Evolutionary conservation across 2,329 filamentous ascomycete species (phyloP), one percentile per base, ranked within the genome.

Genomic region (Penicillium nordicum): DNA sequence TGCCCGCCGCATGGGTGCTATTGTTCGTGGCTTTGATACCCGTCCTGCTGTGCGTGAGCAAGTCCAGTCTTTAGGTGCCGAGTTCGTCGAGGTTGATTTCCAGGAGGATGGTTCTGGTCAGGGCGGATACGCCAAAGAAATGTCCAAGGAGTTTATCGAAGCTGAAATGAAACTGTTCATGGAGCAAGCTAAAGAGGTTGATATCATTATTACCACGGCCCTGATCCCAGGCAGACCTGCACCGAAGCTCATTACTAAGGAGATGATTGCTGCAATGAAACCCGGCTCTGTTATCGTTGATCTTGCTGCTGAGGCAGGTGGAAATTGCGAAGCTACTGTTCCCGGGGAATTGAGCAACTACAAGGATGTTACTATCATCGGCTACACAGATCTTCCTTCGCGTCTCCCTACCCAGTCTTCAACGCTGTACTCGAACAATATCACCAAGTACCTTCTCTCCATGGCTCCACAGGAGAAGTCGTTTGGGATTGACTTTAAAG

Each of bases 121-220:
- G 9, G 91, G 92, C 29, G 92, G 92, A 16, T 96, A 96, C 68
- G 90, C 90, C 51, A 96, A 96, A 69, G 90, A 92, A 69, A 96
- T 96, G 91, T 94, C 90, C 53, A 92, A 93, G 68, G 91, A 93
- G 63, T 96, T 96, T 68, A 91, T 94, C 71, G 90, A 91, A 58
- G 91, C 91, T 6, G 90, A 96, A 72, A 95, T 95, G 90, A 92
- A 90, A 72, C 81, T 96, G 0, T 96, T 96, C 75, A 86, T 89
- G 70, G 88, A 94, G 64, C 92, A 96, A 72, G 89, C 88, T 59
- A 83, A 84, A 57, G 92, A 96, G 38, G 90, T 96, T 50, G 91
- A 96, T 73, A 96, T 96, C 61, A 89, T 96, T 59, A 89, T 96
- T 69, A 96, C 91, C 1, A 96, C 92, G 1, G 92, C 92, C n/a